Conservation (phyloP, 176 grass and related monocot species). For the Ensete ventricosum region DNA sequence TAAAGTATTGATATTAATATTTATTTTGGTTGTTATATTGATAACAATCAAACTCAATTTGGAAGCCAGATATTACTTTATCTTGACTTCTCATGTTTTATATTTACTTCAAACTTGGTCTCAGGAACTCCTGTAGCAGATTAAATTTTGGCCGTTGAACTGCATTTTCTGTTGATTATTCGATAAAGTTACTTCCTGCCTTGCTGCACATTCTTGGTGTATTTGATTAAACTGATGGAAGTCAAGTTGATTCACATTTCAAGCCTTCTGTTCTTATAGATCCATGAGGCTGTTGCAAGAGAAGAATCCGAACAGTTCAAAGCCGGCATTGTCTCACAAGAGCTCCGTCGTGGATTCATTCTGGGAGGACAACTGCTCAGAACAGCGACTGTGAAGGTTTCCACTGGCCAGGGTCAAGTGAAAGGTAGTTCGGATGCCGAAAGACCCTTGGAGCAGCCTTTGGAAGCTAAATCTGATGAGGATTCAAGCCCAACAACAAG, state of each 20-base stretch:
- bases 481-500: constrained; percentile 8
- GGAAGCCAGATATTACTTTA: too few relatives aligned
- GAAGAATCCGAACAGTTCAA: constrained; percentile 73
- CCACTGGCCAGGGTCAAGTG: constrained; percentile 36
- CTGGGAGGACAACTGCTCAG: constrained; percentile 53
- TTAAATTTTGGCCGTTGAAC: neutral
- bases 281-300: constrained; percentile 72
- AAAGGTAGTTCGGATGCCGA: constrained; percentile 16
- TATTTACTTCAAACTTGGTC: neutral
- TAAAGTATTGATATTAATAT: too few relatives aligned
- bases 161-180: neutral
- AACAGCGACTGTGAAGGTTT: constrained; percentile 73
- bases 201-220: neutral
- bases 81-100: neutral
- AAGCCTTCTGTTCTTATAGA: constrained; percentile 24
- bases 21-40: too few relatives aligned
- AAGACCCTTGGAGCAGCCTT: constrained; percentile 19
- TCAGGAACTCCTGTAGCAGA: neutral
- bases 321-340: constrained; percentile 58
- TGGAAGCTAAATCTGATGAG: constrained; percentile 28
- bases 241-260: neutral
- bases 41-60: too few relatives aligned
- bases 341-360: constrained; percentile 56
- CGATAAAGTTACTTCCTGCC: too few relatives aligned
- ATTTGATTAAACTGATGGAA: neutral